Percentiles rank a stretch among this genome's conserved stretches.
These are phyloP conservation scores for Lavandula angustifolia DNA, from an alignment of 257 asterid genomes.

Conservation along the genomic window DNA sequence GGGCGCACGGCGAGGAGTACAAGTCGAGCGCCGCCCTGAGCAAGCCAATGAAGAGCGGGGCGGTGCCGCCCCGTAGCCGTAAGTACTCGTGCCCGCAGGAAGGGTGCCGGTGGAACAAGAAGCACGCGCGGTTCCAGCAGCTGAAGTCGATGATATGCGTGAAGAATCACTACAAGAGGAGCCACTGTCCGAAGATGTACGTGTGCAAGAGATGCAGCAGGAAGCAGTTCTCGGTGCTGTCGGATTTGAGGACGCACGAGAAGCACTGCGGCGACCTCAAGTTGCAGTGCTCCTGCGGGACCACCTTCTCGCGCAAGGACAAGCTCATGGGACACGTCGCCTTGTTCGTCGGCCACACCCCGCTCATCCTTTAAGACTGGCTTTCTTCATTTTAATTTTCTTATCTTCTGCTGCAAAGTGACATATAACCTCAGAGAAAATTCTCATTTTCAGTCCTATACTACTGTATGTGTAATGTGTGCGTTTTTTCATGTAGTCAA, in stretches of 20 bases:
- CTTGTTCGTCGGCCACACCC: constrained; percentile 67
- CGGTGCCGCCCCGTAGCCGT: background rate
- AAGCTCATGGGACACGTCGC: constrained; percentile 76
- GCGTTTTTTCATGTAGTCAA: too few species aligned
- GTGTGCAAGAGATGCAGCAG: constrained; percentile 63
- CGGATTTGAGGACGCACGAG: constrained; percentile 77
- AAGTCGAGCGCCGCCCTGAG: constrained; percentile 71
- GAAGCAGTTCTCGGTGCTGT: constrained; percentile 71
- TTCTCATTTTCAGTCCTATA: too few species aligned
- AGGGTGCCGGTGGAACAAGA: constrained; percentile 77
- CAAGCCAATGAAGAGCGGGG: constrained; percentile 45
- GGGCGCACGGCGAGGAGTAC: constrained; percentile 86
- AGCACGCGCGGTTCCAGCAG: constrained; percentile 68
- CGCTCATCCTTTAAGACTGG: constrained; percentile 29
- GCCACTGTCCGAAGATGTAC: constrained; percentile 87
- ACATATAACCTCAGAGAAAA: too few species aligned
- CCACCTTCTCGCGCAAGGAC: constrained; percentile 77
- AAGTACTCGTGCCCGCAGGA: constrained; percentile 84
- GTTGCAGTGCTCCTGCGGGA: constrained; percentile 83
- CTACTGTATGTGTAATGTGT: too few species aligned
- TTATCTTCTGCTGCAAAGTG: too few species aligned
- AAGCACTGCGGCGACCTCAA: constrained; percentile 81
- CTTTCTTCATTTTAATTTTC: background rate
- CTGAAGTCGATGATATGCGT: constrained; percentile 78
- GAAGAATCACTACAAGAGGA: constrained; percentile 79